A percentile compares a stretch with the other conserved stretches of the same genome.
Conservation (phyloP, 2,329 filamentous ascomycete genomes). For the Claviceps capensis region DNA sequence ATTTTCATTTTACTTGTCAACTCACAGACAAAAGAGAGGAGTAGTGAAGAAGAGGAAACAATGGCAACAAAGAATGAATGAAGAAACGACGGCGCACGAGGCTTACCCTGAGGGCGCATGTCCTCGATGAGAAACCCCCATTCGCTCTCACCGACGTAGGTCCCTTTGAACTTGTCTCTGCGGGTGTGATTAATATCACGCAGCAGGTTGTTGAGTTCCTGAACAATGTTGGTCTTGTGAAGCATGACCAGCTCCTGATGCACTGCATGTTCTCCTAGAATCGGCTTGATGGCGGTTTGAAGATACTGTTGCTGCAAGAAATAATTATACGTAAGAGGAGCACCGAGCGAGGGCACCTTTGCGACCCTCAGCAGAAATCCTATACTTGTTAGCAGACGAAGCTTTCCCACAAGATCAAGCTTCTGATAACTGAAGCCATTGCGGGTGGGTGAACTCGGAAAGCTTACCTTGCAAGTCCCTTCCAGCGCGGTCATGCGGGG, state of each 20-base stretch:
- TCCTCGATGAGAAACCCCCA: constrained; percentile 61
- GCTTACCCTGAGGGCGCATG: constrained; percentile 36
- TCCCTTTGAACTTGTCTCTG: constrained; percentile 33
- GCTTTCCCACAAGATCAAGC: not conserved
- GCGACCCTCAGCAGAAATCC: constrained; percentile 25
- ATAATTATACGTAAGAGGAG: constrained; percentile 22
- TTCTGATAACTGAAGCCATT: not conserved
- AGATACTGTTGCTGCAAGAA: constrained; percentile 24
- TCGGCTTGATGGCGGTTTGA: constrained; percentile 19
- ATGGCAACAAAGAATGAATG: constrained; percentile 4
- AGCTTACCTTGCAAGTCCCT: constrained; percentile 22
- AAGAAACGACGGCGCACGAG: not conserved
- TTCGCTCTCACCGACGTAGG: constrained; percentile 38
- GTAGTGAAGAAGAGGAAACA: constrained; percentile 2
- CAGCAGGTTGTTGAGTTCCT: constrained; percentile 40
- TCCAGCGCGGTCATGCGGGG: constrained; percentile 17
- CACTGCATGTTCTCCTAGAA: constrained; percentile 21
- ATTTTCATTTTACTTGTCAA: not conserved
- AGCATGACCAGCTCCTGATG: constrained; percentile 25
- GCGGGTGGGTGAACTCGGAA: not conserved
- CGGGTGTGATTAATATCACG: constrained; percentile 31
- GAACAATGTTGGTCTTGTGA: constrained; percentile 21
- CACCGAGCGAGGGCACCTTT: constrained; percentile 19
- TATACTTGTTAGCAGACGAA: constrained; percentile 6
- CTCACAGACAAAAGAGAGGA: not conserved